Percentiles rank a stretch among this genome's conserved stretches.
phyloP scores from a whole-genome alignment of 2,329 filamentous ascomycete species.

The Nemania sp. region DNA sequence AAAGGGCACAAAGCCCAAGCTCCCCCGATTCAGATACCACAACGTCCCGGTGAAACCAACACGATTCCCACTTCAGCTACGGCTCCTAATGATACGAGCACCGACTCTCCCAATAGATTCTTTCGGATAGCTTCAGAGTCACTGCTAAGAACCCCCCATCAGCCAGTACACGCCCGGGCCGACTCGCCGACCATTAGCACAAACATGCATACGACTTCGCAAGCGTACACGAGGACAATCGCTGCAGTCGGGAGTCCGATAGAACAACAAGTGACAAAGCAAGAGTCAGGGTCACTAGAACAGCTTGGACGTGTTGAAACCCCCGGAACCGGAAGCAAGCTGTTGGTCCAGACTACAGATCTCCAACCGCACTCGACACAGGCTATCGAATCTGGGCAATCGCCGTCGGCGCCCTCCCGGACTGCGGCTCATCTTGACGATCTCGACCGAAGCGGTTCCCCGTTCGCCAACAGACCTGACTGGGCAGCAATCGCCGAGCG shows the following conservation, averaged over 20 bases:
- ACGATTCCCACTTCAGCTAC: constrained; percentile 7
- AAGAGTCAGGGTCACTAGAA: no score
- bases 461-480: neutral
- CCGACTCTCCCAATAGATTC: constrained; percentile 11
- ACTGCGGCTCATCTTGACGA: neutral
- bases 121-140: constrained; percentile 17
- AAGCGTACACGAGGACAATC: constrained; percentile 1
- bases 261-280: no score
- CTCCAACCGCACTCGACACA: neutral
- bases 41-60: neutral
- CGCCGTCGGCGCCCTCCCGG: neutral
- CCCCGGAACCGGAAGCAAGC: neutral
- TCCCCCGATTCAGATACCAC: constrained; percentile 12
- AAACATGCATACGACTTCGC: neutral
- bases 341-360: neutral
- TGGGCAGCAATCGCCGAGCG: neutral
- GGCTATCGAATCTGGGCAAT: neutral
- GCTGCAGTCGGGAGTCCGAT: neutral
- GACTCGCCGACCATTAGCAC: constrained; percentile 25
- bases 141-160: constrained; percentile 10
- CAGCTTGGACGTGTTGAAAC: no score
- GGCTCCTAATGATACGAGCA: no score
- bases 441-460: neutral
- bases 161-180: constrained; percentile 16
- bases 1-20: neutral